Conservation (phyloP, 495 filamentous ascomycete species). For the Mycothermus thermophilus region DNA sequence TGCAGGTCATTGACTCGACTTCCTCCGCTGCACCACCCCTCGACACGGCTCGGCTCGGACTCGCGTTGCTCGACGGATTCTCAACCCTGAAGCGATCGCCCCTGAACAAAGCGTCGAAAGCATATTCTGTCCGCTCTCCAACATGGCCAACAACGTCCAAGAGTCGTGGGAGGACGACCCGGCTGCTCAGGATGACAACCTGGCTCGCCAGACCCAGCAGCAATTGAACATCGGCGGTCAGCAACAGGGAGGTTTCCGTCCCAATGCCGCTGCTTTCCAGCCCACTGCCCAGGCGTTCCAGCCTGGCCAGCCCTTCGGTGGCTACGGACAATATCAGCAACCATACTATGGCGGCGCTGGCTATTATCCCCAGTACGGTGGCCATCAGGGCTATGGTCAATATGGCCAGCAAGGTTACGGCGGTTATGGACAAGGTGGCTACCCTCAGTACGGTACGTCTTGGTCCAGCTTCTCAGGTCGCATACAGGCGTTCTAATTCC, state of each 20-base stretch:
- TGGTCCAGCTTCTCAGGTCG: slow-evolving; percentile 6
- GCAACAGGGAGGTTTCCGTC: slow-evolving; percentile 47
- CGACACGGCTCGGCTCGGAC: too few species aligned
- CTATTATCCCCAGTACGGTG: slow-evolving; percentile 46
- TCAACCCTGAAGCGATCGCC: neutral
- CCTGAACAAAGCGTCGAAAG: neutral
- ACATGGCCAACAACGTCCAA: slow-evolving; percentile 58
- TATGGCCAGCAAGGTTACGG: slow-evolving; percentile 40
- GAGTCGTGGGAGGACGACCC: slow-evolving; percentile 96
- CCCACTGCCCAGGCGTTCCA: slow-evolving; percentile 66
- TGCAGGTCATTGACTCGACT: too few species aligned
- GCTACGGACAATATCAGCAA: slow-evolving; percentile 34
- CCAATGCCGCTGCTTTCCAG: slow-evolving; percentile 67
- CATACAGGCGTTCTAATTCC: slow-evolving; percentile 20
- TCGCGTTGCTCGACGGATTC: neutral
- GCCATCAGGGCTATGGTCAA: slow-evolving; percentile 40
- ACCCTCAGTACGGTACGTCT: slow-evolving; percentile 44
- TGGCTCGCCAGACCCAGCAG: slow-evolving; percentile 64
- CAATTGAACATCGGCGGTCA: slow-evolving; percentile 58
- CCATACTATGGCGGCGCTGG: slow-evolving; percentile 33
- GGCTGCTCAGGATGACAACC: slow-evolving; percentile 70
- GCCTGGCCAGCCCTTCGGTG: slow-evolving; percentile 53
- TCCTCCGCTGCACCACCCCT: too few species aligned
- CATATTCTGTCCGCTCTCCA: slow-evolving; percentile 13
- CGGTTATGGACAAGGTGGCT: slow-evolving; percentile 34